Evolutionary conservation across 192 early-diverging fungal species (phyloP), one percentile per base, ranked within the genome.

Genomic region (Mortierella antarctica): DNA sequence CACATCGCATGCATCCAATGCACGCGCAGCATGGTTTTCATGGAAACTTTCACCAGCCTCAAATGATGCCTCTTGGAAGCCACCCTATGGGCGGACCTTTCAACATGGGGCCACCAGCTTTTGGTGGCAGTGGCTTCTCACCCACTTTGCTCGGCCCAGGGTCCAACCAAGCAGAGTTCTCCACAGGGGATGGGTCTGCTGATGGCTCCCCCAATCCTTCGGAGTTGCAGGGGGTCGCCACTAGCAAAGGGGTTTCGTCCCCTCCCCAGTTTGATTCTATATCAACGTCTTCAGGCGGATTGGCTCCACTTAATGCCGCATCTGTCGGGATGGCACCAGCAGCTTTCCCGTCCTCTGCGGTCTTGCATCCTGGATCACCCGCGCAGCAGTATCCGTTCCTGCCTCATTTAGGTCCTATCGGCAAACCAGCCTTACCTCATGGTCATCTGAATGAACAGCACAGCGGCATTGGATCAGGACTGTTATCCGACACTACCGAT

Each of bases 51-150:
- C 80, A 74, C 48, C 80, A 73, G 31, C 72, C 67, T 4, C 68
- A 42, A 0, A 56, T 74, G 67, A 70, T 82, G 70, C 51, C 71
- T 14, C 23, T 65, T 17, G 72, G 80, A 17, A 48, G 13, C 10
- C 72, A 72, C 23, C 70, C 77, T 2, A 64, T 77, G 67, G 46
- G 50, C 40, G 74, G 74, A 5, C 77, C 71, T 15, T 71, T 80
- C 23, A 59, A 48, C 6, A 56, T 72, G 55, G 70, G 65, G 7
- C 69, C 64, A 42, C 69, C 51, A 20, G 54, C 55, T 4, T 72
- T 71, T 45, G 56, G 55, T 23, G 65, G 49, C 9, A 55, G 53
- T 8, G 55, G 56, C 18, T 72, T 67, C 17, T 62, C 70, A 39
- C 48, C 69, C 0, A 40, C 73, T 42, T 5, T 55, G 6, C 41